Conservation (phyloP, 805 yeast species). For the Candida easanensis region DNA sequence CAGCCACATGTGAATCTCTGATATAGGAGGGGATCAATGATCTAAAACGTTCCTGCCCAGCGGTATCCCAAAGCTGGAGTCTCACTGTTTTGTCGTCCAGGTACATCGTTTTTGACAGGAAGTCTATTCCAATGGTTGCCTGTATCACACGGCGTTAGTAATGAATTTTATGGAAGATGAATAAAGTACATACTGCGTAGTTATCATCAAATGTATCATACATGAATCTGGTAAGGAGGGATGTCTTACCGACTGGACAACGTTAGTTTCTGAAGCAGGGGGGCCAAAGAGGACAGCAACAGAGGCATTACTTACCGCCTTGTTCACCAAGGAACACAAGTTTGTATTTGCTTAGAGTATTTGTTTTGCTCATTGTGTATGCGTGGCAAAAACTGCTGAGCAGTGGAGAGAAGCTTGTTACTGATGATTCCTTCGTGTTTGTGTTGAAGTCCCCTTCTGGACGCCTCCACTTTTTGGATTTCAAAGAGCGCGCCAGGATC, state of each 20-base stretch:
- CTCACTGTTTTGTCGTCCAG: slow-evolving; percentile 93
- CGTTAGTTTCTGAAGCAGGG: slow-evolving; percentile 7
- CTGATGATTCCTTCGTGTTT: too few species aligned
- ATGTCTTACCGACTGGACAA: slow-evolving; percentile 84
- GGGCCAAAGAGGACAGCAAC: neutral
- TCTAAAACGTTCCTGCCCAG: slow-evolving; percentile 95
- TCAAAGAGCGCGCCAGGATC: too few species aligned
- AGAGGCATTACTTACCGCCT: slow-evolving; percentile 24
- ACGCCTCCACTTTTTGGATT: too few species aligned
- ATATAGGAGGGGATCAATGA: slow-evolving; percentile 94
- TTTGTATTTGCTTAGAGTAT: slow-evolving; percentile 60
- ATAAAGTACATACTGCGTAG: slow-evolving; percentile 51
- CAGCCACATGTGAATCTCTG: slow-evolving; percentile 96
- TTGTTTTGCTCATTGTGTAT: slow-evolving; percentile 22
- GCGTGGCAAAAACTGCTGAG: too few species aligned
- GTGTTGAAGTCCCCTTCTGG: too few species aligned
- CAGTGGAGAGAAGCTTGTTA: too few species aligned
- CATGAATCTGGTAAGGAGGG: slow-evolving; percentile 95
- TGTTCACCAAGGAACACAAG: slow-evolving; percentile 97
- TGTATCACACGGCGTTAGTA: slow-evolving; percentile 26
- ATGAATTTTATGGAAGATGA: neutral
- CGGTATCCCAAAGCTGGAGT: slow-evolving; percentile 96
- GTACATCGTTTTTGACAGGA: slow-evolving; percentile 91
- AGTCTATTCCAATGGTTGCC: slow-evolving; percentile 97
- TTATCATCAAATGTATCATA: slow-evolving; percentile 96